Evolutionary conservation across 345 rosid genomes (phyloP), one percentile per base, ranked within the genome.

Genomic region (Euphorbia lathyris): DNA sequence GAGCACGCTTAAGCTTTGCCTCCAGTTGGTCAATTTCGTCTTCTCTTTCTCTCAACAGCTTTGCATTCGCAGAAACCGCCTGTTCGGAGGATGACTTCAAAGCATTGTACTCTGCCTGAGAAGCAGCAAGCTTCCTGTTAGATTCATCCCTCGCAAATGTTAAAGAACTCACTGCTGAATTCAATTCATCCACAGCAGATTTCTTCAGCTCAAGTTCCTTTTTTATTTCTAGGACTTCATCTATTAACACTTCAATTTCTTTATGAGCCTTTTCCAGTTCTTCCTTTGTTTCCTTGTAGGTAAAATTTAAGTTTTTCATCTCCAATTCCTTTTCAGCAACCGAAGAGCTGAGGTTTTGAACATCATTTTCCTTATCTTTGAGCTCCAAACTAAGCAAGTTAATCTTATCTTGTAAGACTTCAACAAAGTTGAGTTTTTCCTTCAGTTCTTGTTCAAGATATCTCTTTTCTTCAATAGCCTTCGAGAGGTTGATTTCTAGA

Each of bases 241-340:
- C 83, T 22, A 78, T 83, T 82, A 85, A 62, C 48, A 50, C 82
- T 73, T 79, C 75, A 63, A 84, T 83, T 76, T 88, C 89, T 58
- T 60, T 60, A 20, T 50, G 73, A 38, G 89, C 92, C 68, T 80
- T 78, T 32, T 76, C 76, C 56, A 88, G 83, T 74, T 84, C 88
- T 78, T 71, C 77, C 80, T 82, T 76, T 1, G 82, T 76, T 77
- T 90, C 84, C 71, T 77, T 57, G 68, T 77, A 82, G 32, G 45
- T 32, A 79, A 82, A 74, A 43, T 63, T 81, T 76, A 87, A 70
- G 70, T 83, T 73, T 70, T 78, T 80, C 79, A 90, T 52, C 65
- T 88, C 93, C n/a, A 59, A 23, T 70, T 90, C 96, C 75, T 86
- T 90, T n/a, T 71, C 82, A 20, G 76, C 77, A 67, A 88, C 78